Conservation (phyloP, 1,139 yeast genomes). For the Scheffersomyces segobiensis region DNA sequence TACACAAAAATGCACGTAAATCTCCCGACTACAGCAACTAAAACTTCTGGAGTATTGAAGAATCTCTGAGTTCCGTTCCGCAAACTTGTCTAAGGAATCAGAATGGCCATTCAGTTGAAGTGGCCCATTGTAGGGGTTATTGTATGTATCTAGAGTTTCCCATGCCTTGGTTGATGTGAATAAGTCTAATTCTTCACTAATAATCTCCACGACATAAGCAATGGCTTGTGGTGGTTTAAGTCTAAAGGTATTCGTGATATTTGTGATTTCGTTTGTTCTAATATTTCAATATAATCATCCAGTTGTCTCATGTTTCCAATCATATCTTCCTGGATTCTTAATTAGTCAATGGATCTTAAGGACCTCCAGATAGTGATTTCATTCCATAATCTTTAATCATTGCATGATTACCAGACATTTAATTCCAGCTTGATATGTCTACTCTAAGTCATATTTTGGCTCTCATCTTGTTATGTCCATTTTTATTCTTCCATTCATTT, state of each 20-base stretch:
- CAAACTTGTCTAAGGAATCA: conserved; percentile 21
- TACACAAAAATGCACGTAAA: too few relatives aligned
- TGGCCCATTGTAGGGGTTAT: conserved; percentile 63
- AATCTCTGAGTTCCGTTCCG: background rate
- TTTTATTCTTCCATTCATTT: too few relatives aligned
- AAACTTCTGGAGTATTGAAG: background rate
- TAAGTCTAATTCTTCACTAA: background rate
- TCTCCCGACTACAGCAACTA: too few relatives aligned
- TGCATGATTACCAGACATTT: too few relatives aligned
- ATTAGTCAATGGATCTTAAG: background rate
- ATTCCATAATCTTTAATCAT: background rate
- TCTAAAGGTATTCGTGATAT: too few relatives aligned
- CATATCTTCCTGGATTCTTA: background rate
- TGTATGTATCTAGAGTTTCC: conserved; percentile 28
- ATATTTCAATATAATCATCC: background rate
- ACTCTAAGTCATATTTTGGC: too few relatives aligned
- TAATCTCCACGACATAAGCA: background rate
- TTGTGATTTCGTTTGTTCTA: too few relatives aligned
- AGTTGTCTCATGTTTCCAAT: background rate
- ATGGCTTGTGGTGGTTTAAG: too few relatives aligned
- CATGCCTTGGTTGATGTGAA: background rate
- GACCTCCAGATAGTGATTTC: background rate
- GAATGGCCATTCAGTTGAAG: conserved; percentile 47
- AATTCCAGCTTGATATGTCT: too few relatives aligned
- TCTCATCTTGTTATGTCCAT: background rate